These are phyloP conservation scores for Rauvolfia tetraphylla DNA, from an alignment of 257 asterid species.

Conservation along the genomic window DNA sequence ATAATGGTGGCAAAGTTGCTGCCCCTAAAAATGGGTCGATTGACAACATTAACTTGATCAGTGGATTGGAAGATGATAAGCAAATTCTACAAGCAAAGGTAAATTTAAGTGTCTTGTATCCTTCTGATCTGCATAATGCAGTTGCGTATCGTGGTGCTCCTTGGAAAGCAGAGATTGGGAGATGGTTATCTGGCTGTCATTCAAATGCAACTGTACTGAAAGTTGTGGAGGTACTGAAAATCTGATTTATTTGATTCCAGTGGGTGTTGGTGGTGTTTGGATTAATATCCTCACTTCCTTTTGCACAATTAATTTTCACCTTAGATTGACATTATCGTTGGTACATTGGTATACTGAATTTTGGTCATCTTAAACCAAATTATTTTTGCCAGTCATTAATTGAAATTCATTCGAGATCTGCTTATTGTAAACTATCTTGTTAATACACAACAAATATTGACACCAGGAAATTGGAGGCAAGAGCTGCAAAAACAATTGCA, in stretches of 20 bases:
- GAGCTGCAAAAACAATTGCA: constrained; percentile 77
- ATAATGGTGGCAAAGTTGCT: constrained; percentile 14
- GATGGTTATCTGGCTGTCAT: constrained; percentile 85
- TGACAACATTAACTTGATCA: constrained; percentile 16
- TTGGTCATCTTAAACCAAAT: not conserved
- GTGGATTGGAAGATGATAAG: constrained; percentile 21
- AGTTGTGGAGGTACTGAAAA: constrained; percentile 60
- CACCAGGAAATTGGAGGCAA: constrained; percentile 72
- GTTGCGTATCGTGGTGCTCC: constrained; percentile 81
- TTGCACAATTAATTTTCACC: not conserved
- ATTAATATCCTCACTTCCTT: not conserved
- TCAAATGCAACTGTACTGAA: constrained; percentile 37
- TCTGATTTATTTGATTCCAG: not conserved
- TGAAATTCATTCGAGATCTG: not conserved
- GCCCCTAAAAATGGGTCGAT: constrained; percentile 15
- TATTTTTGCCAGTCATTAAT: not conserved
- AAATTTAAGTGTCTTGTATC: constrained; percentile 51
- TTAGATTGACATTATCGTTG: not conserved
- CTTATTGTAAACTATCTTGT: not conserved
- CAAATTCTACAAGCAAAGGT: constrained; percentile 29
- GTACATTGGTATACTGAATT: not conserved
- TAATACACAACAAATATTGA: constrained; percentile 22
- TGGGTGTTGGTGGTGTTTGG: not conserved
- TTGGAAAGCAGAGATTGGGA: constrained; percentile 85
- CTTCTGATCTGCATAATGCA: constrained; percentile 61